Percentiles rank a stretch among this genome's conserved stretches.
phyloP scores from a whole-genome alignment of 1,139 yeast species.

The Wickerhamomyces sp. region DNA sequence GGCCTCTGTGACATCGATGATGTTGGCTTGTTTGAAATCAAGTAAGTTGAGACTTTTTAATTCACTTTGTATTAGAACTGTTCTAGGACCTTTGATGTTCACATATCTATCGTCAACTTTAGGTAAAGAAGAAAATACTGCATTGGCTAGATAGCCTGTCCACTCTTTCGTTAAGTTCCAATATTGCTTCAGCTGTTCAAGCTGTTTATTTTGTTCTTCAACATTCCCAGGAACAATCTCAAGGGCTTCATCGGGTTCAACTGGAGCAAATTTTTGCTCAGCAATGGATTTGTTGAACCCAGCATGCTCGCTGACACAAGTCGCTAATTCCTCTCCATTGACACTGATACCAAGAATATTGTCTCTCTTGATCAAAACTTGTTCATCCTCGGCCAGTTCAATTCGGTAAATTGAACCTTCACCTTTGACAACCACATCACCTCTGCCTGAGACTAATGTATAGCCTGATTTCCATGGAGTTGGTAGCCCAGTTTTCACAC shows the following conservation, averaged over 20 bases:
- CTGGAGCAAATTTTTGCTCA: neutral
- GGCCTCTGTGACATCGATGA: neutral
- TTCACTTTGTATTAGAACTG: constrained; percentile 40
- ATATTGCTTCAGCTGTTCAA: constrained; percentile 1
- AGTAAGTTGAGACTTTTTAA: neutral
- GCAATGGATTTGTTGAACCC: constrained; percentile 3
- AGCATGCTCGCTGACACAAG: constrained; percentile 6
- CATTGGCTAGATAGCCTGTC: neutral
- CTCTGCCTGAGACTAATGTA: constrained; percentile 51
- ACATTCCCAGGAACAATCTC: neutral
- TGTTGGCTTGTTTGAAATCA: neutral
- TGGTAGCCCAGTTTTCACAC: constrained; percentile 14
- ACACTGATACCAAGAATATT: constrained; percentile 49
- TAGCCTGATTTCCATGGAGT: constrained; percentile 35
- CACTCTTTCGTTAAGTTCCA: neutral
- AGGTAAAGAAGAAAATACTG: neutral
- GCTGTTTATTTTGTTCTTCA: constrained; percentile 1
- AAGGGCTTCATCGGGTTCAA: neutral
- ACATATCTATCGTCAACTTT: constrained; percentile 33
- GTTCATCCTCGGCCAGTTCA: constrained; percentile 41
- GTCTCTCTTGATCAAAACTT: constrained; percentile 40
- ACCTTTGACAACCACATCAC: constrained; percentile 52
- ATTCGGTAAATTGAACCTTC: constrained; percentile 51
- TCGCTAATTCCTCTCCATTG: constrained; percentile 34
- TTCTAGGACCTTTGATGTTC: constrained; percentile 51